Conservation (phyloP, 768 basidiomycete species). For the Podaxis carcinomalis region DNA sequence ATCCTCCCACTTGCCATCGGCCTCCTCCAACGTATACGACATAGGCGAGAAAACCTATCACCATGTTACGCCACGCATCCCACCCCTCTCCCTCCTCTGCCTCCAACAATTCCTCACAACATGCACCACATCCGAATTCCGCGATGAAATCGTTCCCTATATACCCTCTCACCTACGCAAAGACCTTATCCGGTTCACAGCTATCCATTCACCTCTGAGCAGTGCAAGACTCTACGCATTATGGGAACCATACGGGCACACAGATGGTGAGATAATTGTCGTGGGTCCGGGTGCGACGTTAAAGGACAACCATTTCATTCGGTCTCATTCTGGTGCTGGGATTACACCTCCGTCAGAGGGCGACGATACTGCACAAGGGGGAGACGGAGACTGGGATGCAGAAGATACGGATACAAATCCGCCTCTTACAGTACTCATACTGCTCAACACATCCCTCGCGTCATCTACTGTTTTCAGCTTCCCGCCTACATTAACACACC, state of each 20-base stretch:
- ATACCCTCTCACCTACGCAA: conserved; percentile 59
- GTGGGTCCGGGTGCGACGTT: conserved; percentile 50
- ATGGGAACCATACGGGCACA: conserved; percentile 45
- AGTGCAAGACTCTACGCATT: conserved; percentile 46
- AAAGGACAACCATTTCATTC: conserved; percentile 39
- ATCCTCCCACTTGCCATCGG: neutral
- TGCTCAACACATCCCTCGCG: conserved; percentile 46
- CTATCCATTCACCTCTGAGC: conserved; percentile 53
- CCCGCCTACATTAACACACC: conserved; percentile 60
- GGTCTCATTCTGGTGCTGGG: conserved; percentile 4
- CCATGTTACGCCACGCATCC: conserved; percentile 25
- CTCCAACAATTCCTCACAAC: conserved; percentile 41
- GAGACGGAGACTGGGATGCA: conserved; percentile 39
- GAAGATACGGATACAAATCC: conserved; percentile 27
- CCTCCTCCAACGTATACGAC: neutral
- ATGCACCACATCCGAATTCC: conserved; percentile 38
- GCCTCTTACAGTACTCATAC: conserved; percentile 42
- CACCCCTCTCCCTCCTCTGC: conserved; percentile 55
- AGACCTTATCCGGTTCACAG: conserved; percentile 52
- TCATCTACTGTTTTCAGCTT: conserved; percentile 43
- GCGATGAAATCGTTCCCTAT: conserved; percentile 39
- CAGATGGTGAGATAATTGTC: conserved; percentile 61
- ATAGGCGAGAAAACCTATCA: neutral
- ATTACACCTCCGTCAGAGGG: neutral
- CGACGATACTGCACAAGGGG: neutral